Evolutionary conservation across 2,329 filamentous ascomycete genomes (phyloP).

Genomic region (Lachnellula cervina): DNA sequence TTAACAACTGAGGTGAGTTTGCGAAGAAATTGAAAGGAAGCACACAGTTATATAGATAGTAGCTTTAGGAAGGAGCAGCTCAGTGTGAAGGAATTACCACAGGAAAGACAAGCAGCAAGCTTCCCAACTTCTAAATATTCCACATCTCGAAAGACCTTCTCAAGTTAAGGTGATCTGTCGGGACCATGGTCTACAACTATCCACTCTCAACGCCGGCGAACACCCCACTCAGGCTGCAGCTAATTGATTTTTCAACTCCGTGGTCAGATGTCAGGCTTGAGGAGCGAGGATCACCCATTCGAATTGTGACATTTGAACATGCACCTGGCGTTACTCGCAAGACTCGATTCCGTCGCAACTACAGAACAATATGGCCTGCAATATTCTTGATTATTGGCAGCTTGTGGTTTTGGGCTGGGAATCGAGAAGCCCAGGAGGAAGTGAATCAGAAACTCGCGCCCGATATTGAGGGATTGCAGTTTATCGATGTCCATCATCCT

Average conservation of each 20-base stretch:
- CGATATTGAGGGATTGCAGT: constrained; percentile 18
- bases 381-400: too few relatives aligned
- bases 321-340: background rate
- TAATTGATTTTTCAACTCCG: constrained; percentile 11
- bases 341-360: constrained; percentile 1
- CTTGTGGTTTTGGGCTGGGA: too few relatives aligned
- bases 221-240: constrained; percentile 6
- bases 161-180: background rate
- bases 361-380: constrained; percentile 5
- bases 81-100: background rate
- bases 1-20: background rate
- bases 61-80: background rate
- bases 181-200: constrained; percentile 11
- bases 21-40: background rate
- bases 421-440: too few relatives aligned
- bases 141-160: background rate
- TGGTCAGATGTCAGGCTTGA: constrained; percentile 20
- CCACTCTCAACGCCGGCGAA: constrained; percentile 11
- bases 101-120: background rate
- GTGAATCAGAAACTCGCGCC: background rate
- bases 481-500: constrained; percentile 19
- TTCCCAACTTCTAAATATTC: background rate
- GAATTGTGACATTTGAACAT: background rate
- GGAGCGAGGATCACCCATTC: constrained; percentile 3
- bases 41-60: background rate